Conservation (phyloP, 805 yeast genomes). For the Teunomyces panamensis region DNA sequence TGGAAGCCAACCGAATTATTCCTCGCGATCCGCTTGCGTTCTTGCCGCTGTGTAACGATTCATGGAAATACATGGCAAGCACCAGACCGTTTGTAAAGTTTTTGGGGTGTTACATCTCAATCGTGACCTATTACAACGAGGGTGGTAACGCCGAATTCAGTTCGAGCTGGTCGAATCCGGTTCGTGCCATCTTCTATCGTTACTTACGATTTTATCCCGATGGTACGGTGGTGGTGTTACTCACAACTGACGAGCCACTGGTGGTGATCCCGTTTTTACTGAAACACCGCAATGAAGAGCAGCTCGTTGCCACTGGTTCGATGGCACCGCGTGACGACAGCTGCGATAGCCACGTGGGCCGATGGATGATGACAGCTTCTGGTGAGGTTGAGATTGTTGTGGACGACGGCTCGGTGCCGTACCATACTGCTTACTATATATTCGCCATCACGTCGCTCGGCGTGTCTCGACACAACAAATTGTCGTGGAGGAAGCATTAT, state of each 20-base stretch:
- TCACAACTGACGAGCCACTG: conserved; percentile 71
- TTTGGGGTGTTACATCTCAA: conserved; percentile 82
- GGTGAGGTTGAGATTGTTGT: conserved; percentile 49
- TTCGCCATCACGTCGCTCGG: conserved; percentile 58
- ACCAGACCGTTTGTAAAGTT: conserved; percentile 77
- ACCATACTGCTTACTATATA: conserved; percentile 62
- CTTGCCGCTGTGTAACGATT: conserved; percentile 27
- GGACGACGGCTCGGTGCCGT: conserved; percentile 55
- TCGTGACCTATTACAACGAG: conserved; percentile 77
- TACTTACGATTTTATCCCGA: conserved; percentile 77
- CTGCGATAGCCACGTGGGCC: conserved; percentile 45
- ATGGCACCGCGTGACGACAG: conserved; percentile 15
- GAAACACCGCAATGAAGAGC: conserved; percentile 10
- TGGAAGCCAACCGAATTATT: conserved; percentile 28
- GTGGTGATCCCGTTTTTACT: conserved; percentile 58
- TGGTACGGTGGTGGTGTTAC: conserved; percentile 68
- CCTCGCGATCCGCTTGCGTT: conserved; percentile 30
- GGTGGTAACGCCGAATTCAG: conserved; percentile 73
- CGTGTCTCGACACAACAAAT: conserved; percentile 58
- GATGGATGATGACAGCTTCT: conserved; percentile 56
- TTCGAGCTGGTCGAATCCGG: conserved; percentile 68
- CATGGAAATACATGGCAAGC: conserved; percentile 50
- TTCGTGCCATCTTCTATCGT: conserved; percentile 81
- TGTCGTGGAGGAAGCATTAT: conserved; percentile 68
- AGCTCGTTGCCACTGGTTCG: conserved; percentile 2